Conservation (phyloP, 768 basidiomycete species). For the Leucocoprinus birnbaumii region DNA sequence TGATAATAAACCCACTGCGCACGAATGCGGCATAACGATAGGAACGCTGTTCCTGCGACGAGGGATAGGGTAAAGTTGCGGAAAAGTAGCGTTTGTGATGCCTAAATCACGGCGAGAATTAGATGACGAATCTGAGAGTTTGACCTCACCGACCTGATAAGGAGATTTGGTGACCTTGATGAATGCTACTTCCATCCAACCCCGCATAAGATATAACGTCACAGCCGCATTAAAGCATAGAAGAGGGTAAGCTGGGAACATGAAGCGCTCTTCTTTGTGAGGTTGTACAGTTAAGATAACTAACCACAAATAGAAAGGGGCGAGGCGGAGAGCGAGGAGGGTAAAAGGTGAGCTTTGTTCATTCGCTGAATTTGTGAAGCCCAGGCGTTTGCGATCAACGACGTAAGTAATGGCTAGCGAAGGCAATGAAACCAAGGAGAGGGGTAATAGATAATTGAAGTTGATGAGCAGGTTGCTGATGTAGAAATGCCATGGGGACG, state of each 20-base stretch:
- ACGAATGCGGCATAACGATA: conserved; percentile 78
- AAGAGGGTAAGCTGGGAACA: conserved; percentile 91
- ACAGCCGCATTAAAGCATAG: conserved; percentile 94
- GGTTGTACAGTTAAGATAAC: conserved; percentile 75
- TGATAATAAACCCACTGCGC: conserved; percentile 91
- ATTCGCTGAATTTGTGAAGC: conserved; percentile 40
- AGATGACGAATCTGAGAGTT: not conserved
- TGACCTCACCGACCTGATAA: conserved; percentile 60
- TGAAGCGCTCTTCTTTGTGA: conserved; percentile 99
- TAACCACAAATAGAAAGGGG: conserved; percentile 92
- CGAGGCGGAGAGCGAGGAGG: conserved; percentile 70
- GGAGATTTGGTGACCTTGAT: conserved; percentile 78
- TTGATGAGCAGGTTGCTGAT: conserved; percentile 86
- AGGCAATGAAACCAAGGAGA: conserved; percentile 82
- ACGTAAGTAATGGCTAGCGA: conserved; percentile 69
- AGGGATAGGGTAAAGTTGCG: conserved; percentile 70
- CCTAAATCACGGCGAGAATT: conserved; percentile 41
- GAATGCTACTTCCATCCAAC: conserved; percentile 80
- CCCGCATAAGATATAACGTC: conserved; percentile 79
- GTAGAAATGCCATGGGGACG: conserved; percentile 85
- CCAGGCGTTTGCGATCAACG: conserved; percentile 77
- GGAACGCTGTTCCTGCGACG: conserved; percentile 56
- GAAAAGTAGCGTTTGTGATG: conserved; percentile 75
- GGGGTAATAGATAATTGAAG: conserved; percentile 83
- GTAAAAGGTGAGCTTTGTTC: conserved; percentile 80